Conservation (phyloP, 768 basidiomycete genomes). For the Rhodotorula graminis region DNA sequence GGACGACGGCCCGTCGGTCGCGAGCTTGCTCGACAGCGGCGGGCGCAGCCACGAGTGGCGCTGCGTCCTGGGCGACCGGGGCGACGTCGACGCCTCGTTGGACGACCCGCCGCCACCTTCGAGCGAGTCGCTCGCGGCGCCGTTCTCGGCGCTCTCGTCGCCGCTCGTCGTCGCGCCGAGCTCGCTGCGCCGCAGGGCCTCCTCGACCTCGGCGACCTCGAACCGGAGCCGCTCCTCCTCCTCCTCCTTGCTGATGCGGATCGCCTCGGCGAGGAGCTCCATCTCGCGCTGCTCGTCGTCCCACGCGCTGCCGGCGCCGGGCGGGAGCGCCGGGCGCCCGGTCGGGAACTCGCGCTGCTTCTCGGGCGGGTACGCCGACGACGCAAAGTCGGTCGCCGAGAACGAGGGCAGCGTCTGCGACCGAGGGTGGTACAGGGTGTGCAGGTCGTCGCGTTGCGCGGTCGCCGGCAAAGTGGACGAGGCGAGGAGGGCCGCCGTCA, state of each 20-base stretch:
- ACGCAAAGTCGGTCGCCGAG: background rate
- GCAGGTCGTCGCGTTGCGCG: background rate
- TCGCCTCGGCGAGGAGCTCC: constrained; percentile 31
- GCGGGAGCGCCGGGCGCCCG: constrained; percentile 17
- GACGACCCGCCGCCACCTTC: background rate
- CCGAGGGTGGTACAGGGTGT: background rate
- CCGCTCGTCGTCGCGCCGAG: background rate
- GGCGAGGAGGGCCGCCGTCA: constrained; percentile 4
- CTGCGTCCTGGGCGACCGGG: background rate
- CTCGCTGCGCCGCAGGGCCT: constrained; percentile 7
- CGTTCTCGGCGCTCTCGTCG: background rate
- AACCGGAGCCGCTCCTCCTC: constrained; percentile 9
- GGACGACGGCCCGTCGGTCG: background rate
- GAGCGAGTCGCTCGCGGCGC: background rate
- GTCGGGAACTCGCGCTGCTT: constrained; percentile 11
- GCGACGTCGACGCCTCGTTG: background rate
- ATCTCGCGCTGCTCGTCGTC: constrained; percentile 30
- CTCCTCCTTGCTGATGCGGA: constrained; percentile 31
- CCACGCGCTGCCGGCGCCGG: constrained; percentile 13
- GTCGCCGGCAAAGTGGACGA: background rate
- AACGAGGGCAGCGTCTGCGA: constrained; percentile 1
- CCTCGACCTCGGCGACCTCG: constrained; percentile 10
- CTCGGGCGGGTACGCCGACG: constrained; percentile 8
- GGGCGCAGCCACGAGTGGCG: constrained; percentile 22
- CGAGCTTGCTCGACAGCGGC: constrained; percentile 18